These are phyloP conservation scores for Hyaloscypha bicolor DNA, from an alignment of 495 filamentous ascomycete species.

Conservation along the genomic window DNA sequence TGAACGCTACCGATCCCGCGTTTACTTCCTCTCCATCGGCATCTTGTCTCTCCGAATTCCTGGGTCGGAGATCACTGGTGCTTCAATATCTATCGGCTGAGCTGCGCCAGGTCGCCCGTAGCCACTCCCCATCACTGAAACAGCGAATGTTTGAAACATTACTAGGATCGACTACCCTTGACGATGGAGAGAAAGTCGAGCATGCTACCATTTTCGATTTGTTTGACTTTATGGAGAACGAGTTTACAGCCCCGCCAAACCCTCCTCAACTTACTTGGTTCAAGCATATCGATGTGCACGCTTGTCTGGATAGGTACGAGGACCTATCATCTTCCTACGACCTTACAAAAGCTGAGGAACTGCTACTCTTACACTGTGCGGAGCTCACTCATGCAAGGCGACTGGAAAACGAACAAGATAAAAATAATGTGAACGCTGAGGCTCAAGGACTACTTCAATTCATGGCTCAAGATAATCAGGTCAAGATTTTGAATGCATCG, in stretches of 20 bases:
- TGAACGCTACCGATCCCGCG: conserved; percentile 42
- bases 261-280: conserved; percentile 55
- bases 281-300: conserved; percentile 59
- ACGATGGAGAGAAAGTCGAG: conserved; percentile 59
- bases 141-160: conserved; percentile 77
- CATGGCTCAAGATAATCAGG: conserved; percentile 65
- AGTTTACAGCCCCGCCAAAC: conserved; percentile 52
- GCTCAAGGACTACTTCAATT: conserved; percentile 56
- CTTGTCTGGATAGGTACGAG: conserved; percentile 56
- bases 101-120: conserved; percentile 71
- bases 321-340: conserved; percentile 56
- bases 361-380: conserved; percentile 56
- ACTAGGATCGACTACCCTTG: conserved; percentile 68
- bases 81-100: conserved; percentile 85
- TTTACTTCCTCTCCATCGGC: conserved; percentile 30
- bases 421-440: conserved; percentile 59
- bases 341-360: conserved; percentile 62
- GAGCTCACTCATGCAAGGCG: conserved; percentile 54
- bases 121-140: conserved; percentile 73
- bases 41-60: conserved; percentile 54
- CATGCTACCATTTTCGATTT: conserved; percentile 86
- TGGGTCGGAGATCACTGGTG: conserved; percentile 69
- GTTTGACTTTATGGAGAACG: conserved; percentile 84
- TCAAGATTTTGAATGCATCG: conserved; percentile 56
- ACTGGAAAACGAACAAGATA: conserved; percentile 56